These are phyloP conservation scores for Usnea hakonensis DNA, from an alignment of 495 filamentous ascomycete species.

Conservation along the genomic window DNA sequence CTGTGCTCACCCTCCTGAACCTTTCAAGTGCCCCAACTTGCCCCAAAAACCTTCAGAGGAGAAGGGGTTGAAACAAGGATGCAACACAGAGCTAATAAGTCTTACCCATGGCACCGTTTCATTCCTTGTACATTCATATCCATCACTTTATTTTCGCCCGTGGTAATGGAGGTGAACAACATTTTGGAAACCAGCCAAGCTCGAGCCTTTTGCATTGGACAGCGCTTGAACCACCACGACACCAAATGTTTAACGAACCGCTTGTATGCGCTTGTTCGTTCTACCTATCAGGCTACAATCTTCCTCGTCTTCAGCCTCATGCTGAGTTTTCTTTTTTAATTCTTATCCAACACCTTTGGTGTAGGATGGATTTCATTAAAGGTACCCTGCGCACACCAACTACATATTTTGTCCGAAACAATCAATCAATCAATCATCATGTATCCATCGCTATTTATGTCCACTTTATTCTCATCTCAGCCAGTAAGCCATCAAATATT, in stretches of 20 bases:
- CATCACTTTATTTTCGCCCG: too few relatives aligned
- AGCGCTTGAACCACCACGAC: constrained; percentile 1
- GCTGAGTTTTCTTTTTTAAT: background rate
- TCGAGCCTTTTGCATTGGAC: background rate
- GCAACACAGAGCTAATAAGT: background rate
- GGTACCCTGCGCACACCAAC: background rate
- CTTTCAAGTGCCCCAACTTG: background rate
- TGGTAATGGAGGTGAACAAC: too few relatives aligned
- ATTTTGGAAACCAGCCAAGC: background rate
- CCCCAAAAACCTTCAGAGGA: background rate
- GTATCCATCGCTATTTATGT: background rate
- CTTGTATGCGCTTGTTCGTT: constrained; percentile 11
- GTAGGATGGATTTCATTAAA: background rate
- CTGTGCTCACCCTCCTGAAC: too few relatives aligned
- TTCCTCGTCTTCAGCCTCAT: background rate
- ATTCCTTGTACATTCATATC: background rate
- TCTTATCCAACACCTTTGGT: background rate
- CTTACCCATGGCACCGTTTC: constrained; percentile 9
- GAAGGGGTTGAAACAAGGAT: constrained; percentile 9
- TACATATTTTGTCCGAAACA: background rate
- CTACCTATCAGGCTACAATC: too few relatives aligned
- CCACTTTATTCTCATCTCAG: background rate
- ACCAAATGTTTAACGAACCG: background rate
- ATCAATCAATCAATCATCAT: background rate
- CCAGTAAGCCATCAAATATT: background rate